These are phyloP conservation scores for Diatrype stigma DNA, from an alignment of 2,329 filamentous ascomycete genomes.

Conservation along the genomic window DNA sequence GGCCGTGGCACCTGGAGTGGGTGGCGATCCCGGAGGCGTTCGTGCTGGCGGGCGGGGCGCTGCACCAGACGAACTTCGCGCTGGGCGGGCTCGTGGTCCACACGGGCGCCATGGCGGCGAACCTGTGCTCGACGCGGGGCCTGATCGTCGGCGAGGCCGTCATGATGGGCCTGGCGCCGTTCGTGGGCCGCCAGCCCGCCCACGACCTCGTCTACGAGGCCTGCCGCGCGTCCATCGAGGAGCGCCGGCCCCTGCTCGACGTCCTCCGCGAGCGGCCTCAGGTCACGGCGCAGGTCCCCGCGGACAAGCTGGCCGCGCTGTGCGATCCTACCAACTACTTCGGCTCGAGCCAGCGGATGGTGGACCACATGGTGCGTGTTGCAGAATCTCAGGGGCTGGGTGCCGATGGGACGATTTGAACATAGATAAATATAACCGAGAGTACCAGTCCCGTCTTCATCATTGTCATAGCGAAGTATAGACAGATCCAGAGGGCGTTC, in stretches of 20 bases:
- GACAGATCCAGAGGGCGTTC: no score
- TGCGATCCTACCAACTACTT: slow-evolving; percentile 39
- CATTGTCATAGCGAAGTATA: no score
- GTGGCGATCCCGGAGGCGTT: slow-evolving; percentile 51
- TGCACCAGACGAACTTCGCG: slow-evolving; percentile 51
- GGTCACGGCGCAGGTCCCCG: slow-evolving; percentile 35
- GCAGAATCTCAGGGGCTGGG: background rate
- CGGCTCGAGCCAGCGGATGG: slow-evolving; percentile 24
- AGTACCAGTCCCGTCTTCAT: no score
- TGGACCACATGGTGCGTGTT: slow-evolving; percentile 15
- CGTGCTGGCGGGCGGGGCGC: slow-evolving; percentile 46
- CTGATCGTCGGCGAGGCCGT: slow-evolving; percentile 55
- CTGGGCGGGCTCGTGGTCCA: slow-evolving; percentile 49
- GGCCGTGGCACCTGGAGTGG: slow-evolving; percentile 58
- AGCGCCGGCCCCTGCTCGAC: slow-evolving; percentile 37
- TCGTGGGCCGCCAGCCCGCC: slow-evolving; percentile 47
- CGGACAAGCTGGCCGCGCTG: slow-evolving; percentile 8
- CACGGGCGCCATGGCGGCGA: slow-evolving; percentile 42
- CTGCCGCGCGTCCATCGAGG: slow-evolving; percentile 46
- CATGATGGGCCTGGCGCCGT: slow-evolving; percentile 56
- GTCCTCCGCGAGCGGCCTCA: slow-evolving; percentile 34
- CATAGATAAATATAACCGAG: no score
- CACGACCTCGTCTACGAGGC: slow-evolving; percentile 55
- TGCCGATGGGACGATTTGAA: no score
- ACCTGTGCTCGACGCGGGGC: slow-evolving; percentile 46